Percentiles rank a stretch among this genome's conserved stretches.
Conservation (phyloP, 768 basidiomycete species). For the Auricularia auricula-judae region DNA sequence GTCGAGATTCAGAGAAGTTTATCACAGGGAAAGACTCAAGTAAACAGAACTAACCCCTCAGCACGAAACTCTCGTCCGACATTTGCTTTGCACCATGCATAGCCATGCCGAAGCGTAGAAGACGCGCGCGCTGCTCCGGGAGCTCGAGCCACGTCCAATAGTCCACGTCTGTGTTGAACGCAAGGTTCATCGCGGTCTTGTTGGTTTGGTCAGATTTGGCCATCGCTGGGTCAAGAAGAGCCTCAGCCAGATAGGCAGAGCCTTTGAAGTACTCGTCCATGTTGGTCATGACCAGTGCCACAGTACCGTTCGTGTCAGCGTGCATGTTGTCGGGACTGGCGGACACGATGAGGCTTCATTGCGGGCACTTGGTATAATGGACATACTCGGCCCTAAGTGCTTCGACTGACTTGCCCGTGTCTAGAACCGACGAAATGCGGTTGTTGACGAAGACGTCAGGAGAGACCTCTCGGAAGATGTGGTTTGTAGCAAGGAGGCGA, state of each 20-base stretch:
- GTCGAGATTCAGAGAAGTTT: too few relatives aligned
- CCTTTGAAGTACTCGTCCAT: constrained; percentile 15
- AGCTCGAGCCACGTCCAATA: constrained; percentile 19
- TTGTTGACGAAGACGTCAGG: constrained; percentile 21
- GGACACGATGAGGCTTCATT: constrained; percentile 1
- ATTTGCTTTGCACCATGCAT: constrained; percentile 12
- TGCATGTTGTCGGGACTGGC: constrained; percentile 10
- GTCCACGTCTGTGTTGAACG: constrained; percentile 13
- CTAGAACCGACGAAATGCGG: constrained; percentile 13
- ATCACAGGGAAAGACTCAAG: neutral
- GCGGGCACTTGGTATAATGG: constrained; percentile 14
- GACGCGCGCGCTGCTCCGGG: constrained; percentile 16
- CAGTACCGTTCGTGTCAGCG: constrained; percentile 12
- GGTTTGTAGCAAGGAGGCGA: constrained; percentile 17
- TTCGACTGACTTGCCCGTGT: constrained; percentile 8
- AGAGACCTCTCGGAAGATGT: constrained; percentile 21
- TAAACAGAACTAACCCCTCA: neutral
- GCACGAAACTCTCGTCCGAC: too few relatives aligned
- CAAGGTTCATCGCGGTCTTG: constrained; percentile 17
- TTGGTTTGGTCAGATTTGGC: constrained; percentile 16
- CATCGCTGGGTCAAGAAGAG: constrained; percentile 9
- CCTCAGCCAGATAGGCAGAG: constrained; percentile 13
- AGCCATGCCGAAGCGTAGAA: constrained; percentile 20
- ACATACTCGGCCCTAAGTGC: constrained; percentile 9
- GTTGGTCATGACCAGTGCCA: constrained; percentile 13